Base-by-base conservation (phyloP, 345 rosid genomes). In the Dovyalis caffra region DNA sequence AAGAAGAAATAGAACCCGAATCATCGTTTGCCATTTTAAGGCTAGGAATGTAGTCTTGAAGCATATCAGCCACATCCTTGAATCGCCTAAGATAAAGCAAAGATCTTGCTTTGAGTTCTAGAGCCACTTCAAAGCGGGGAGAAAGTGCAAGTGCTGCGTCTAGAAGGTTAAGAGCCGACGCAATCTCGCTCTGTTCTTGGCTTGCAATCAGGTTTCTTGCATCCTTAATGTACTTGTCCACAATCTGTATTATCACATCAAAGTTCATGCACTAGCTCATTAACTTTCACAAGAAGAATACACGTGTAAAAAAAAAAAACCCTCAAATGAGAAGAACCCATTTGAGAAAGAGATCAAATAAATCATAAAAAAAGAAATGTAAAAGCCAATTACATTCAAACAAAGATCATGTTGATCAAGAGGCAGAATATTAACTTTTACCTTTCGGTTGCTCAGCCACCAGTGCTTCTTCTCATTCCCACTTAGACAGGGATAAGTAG, bases 371-470 rank as follows among this genome's bases (percentile, higher is more conserved):
- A 29, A 51, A 15, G 61, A 21, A 49, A 31, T 14, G 21, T 1
- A 43, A 51, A n/a, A 47, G 32, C 43, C 14, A 68, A 43, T 43
- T 43, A 43, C 47, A 43, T 11, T 14, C 3, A 68, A 29, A 31
- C 47, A 31, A 6, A 9, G 49, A 32, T 25, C 40, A 6, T 23
- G n/a, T 4, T 0, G 14, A 37, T 34, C 2, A 3, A 34, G 47
- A 8, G 29, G 64, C 2, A 10, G 38, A 21, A 76, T 21, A 60
- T 28, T 21, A n/a, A 3, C 5, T 34, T 28, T 56, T 77, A 90
- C 99, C 97, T 88, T 95, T 71, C 92, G 78, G 81, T 89, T 90
- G 80, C 83, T 91, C 74, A 91, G 92, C 99, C 99, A 95, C 97
- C 97, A 91, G 80, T 86, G 97, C 72, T 84, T 91, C 82, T 83